A percentile compares a stretch with the other conserved stretches of the same genome.
Conservation (phyloP, 176 grass and related monocot species). For the Bolboschoenus planiculmis region DNA sequence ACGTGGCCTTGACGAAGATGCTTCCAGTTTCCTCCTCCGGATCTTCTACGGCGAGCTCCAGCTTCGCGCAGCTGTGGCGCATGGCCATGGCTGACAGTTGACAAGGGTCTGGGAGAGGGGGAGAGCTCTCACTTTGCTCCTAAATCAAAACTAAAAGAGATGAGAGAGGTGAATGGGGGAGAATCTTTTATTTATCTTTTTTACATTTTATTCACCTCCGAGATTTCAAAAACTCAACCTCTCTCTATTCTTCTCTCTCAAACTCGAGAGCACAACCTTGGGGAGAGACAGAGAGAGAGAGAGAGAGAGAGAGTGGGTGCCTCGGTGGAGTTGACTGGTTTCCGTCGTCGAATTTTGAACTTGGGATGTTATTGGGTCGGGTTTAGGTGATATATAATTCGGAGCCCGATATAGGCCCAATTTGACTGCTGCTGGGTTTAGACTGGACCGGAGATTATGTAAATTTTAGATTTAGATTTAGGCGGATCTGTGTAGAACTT, state of each 20-base stretch:
- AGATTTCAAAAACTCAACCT: too few relatives aligned
- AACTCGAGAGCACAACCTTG: too few relatives aligned
- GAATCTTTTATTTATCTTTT: too few relatives aligned
- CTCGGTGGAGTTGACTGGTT: neutral
- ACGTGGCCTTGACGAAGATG: constrained; percentile 66
- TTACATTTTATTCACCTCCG: too few relatives aligned
- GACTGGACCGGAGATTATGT: too few relatives aligned
- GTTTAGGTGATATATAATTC: neutral
- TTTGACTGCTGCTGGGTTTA: neutral
- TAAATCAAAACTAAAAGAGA: too few relatives aligned
- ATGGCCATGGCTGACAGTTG: constrained; percentile 13
- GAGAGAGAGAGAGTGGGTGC: neutral
- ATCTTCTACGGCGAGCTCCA: constrained; percentile 58
- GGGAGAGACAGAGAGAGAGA: constrained; percentile 17
- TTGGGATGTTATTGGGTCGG: neutral
- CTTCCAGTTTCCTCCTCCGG: constrained; percentile 29
- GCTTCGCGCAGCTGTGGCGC: constrained; percentile 78
- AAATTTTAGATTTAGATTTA: too few relatives aligned
- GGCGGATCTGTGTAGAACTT: too few relatives aligned
- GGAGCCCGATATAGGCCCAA: neutral
- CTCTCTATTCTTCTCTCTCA: too few relatives aligned
- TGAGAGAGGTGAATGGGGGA: too few relatives aligned
- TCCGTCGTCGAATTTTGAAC: neutral
- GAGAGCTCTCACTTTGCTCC: too few relatives aligned
- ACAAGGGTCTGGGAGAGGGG: too few relatives aligned